Conservation (phyloP, 2,329 filamentous ascomycete species). For the Penicillium hesseltinei region DNA sequence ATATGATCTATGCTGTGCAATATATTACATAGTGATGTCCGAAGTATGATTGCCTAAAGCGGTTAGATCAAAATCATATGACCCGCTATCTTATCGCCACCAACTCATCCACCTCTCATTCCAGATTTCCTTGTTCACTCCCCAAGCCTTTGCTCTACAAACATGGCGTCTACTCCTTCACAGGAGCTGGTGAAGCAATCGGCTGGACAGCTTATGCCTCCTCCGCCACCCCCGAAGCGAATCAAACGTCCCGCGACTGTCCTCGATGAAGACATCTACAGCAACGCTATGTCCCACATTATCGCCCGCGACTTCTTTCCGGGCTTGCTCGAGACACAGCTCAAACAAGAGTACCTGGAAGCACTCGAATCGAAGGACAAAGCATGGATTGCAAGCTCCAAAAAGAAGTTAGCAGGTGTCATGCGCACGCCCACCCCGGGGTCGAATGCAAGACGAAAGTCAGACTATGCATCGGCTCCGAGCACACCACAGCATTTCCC, state of each 20-base stretch:
- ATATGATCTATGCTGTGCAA: not conserved
- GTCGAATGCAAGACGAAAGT: slow-evolving; percentile 18
- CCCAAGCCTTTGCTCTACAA: slow-evolving; percentile 1
- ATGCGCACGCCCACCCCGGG: slow-evolving; percentile 80
- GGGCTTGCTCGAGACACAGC: slow-evolving; percentile 78
- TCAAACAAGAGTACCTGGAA: slow-evolving; percentile 87
- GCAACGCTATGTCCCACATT: slow-evolving; percentile 84
- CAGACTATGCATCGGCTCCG: slow-evolving; percentile 19
- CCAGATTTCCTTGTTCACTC: not conserved
- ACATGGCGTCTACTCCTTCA: slow-evolving; percentile 29
- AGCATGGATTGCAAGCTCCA: slow-evolving; percentile 81
- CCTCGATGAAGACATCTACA: slow-evolving; percentile 92
- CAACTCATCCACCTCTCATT: slow-evolving; percentile 8
- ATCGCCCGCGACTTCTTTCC: slow-evolving; percentile 97
- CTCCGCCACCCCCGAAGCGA: slow-evolving; percentile 78
- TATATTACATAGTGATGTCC: not conserved
- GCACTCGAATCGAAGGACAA: slow-evolving; percentile 82
- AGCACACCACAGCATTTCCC: slow-evolving; percentile 57
- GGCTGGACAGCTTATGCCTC: slow-evolving; percentile 71
- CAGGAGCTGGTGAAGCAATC: slow-evolving; percentile 39
- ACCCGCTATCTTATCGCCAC: slow-evolving; percentile 19
- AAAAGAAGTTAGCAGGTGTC: slow-evolving; percentile 67
- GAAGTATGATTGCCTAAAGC: slow-evolving; percentile 5
- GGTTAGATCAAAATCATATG: slow-evolving; percentile 14
- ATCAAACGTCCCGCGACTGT: slow-evolving; percentile 88